Evolutionary conservation across 495 filamentous ascomycete genomes (phyloP).

Genomic region (Cercophora newfieldiana): DNA sequence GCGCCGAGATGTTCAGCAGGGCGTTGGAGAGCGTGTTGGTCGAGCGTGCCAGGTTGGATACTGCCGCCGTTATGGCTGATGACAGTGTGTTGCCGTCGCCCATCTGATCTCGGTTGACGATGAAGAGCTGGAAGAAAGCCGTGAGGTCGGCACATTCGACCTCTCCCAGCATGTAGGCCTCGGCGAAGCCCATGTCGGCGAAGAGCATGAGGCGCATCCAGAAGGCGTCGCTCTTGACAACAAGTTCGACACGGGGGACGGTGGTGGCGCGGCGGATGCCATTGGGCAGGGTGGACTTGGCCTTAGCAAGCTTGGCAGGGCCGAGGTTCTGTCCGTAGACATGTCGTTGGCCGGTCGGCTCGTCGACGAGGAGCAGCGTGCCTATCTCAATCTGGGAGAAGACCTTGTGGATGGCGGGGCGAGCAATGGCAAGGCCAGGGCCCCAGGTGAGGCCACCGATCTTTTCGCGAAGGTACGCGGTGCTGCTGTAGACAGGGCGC

Average conservation of each 20-base stretch:
- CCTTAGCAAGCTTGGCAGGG: conserved; percentile 18
- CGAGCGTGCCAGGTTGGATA: conserved; percentile 54
- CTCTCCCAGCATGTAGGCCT: conserved; percentile 71
- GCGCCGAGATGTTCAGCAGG: conserved; percentile 64
- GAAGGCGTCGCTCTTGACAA: conserved; percentile 60
- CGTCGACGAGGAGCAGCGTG: conserved; percentile 43
- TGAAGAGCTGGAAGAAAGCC: conserved; percentile 68
- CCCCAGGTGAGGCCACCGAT: conserved; percentile 42
- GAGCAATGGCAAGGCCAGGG: conserved; percentile 41
- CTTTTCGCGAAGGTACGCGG: conserved; percentile 35
- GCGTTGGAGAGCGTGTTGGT: conserved; percentile 67
- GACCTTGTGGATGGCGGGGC: conserved; percentile 39
- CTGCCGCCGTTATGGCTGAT: conserved; percentile 54
- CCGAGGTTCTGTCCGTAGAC: conserved; percentile 35
- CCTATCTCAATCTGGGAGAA: conserved; percentile 45
- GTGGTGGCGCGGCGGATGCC: conserved; percentile 24
- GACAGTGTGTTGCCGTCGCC: conserved; percentile 58
- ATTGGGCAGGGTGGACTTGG: conserved; percentile 22
- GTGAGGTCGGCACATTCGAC: conserved; percentile 62
- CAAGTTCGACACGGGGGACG: conserved; percentile 45
- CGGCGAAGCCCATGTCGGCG: conserved; percentile 73
- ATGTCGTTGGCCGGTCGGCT: conserved; percentile 31
- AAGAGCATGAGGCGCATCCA: conserved; percentile 66
- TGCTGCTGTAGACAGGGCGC: conserved; percentile 23
- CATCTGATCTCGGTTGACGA: conserved; percentile 58